phyloP scores from a whole-genome alignment of 2,329 filamentous ascomycete species.

The Torrubiella hemipterigena region DNA sequence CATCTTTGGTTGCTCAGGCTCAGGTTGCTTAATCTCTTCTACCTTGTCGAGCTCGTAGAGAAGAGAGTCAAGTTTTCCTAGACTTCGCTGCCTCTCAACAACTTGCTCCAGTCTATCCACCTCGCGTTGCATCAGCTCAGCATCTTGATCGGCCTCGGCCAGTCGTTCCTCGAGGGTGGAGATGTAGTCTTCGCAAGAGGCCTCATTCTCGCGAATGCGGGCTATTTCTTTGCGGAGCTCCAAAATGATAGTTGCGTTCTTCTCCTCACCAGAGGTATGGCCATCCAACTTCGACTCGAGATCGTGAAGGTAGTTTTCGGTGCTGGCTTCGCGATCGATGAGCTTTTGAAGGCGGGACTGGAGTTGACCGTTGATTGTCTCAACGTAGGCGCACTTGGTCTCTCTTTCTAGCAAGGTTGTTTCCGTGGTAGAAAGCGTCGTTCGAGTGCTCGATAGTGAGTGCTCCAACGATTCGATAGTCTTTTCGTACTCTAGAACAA shows the following conservation, averaged over 20 bases:
- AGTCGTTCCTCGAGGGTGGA: conserved; percentile 91
- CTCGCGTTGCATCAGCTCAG: conserved; percentile 93
- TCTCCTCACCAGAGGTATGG: conserved; percentile 84
- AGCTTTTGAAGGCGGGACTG: conserved; percentile 86
- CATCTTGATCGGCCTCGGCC: conserved; percentile 90
- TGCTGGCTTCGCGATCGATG: conserved; percentile 80
- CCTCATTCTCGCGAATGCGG: conserved; percentile 79
- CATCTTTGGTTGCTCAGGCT: conserved; percentile 23
- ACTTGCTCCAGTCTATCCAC: conserved; percentile 91
- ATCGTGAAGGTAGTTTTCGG: conserved; percentile 85
- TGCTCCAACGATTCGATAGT: conserved; percentile 91
- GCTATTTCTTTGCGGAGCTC: conserved; percentile 88
- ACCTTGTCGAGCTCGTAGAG: conserved; percentile 81
- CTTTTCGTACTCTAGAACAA: conserved; percentile 96
- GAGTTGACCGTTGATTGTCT: conserved; percentile 83
- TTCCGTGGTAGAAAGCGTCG: conserved; percentile 73
- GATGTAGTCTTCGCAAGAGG: conserved; percentile 89
- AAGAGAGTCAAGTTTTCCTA: conserved; percentile 88
- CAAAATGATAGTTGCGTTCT: conserved; percentile 71
- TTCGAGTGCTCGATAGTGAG: conserved; percentile 77
- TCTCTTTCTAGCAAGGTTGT: conserved; percentile 84
- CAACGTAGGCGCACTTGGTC: conserved; percentile 82
- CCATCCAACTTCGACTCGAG: conserved; percentile 84
- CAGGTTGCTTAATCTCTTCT: conserved; percentile 39
- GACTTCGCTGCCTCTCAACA: conserved; percentile 84